Base-by-base conservation (phyloP, 2,329 filamentous ascomycete genomes). In the Colletotrichum echinochloae region DNA sequence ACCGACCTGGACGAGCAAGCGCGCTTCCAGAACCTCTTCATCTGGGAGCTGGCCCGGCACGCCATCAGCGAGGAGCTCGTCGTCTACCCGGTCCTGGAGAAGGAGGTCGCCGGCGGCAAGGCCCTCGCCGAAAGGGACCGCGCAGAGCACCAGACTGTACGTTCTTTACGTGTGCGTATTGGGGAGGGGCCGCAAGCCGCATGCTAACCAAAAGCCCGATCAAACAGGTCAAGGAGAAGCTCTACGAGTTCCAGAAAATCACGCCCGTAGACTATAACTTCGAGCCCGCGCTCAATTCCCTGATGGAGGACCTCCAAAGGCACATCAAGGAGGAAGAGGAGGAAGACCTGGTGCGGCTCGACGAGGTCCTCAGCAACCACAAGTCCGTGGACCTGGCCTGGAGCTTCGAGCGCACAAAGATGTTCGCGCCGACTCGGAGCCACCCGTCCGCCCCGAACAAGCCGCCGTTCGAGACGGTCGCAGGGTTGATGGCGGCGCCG, bases 401-500 rank as follows among this genome's bases (percentile, higher is more conserved):
- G 7, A 83, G 79, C 23, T 89, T 89, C 70, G 77, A 74, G 3
- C 80, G 84, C 2, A 89, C 86, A 8, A 90, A 89, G 78, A 77
- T 78, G 33, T 86, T 90, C 74, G 83, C 85, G 1, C 87, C 87
- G 1, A 82, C 84, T 1, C 82, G 85, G 30, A 84, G 83, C 44
- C 87, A 89, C 75, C 86, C 86, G 0, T 79, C 74, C n/a, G 81
- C 83, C 2, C 84, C 84, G 0, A 82, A 87, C 70, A 82, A 83
- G 44, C 86, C 87, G 3, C 86, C 85, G 0, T 90, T 88, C 69
- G 87, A 90, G 80, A 87, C 84, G 0, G 85, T 82, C 0, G 83
- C 83, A 67, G 87, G 85, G 0, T 73, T 91, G 28, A 71, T 91
- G 76, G 79, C 85, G 0, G 87, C 88, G 18, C 88, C 88, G 0